Evolutionary conservation across 2,329 filamentous ascomycete species (phyloP), one percentile per base, ranked within the genome.

Genomic region (Amesomyces nigricolor): DNA sequence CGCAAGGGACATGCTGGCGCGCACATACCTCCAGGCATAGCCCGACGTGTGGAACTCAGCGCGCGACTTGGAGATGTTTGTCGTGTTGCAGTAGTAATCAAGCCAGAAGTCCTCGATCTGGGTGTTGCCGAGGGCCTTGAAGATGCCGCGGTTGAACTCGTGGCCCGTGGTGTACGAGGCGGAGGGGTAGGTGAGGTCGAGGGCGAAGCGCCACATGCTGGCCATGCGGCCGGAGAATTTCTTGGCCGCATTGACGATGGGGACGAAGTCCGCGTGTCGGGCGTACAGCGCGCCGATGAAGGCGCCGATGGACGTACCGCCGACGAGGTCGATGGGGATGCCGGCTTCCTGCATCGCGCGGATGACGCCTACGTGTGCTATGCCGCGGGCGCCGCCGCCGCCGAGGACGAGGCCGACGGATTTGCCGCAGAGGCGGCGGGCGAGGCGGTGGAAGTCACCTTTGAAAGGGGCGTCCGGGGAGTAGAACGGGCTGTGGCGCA

Each of bases 31-130:
- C 94, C 94, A 99, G 0, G 94, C 92, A 66, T 99, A 99, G 13
- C 94, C 94, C 58, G 88, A 94, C 0, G 91, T 96, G 71, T 99
- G 94, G 62, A 95, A 91, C 69, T 99, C 94, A 3, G 84, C 84
- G 17, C 92, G 82, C 58, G 88, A 94, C 71, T 95, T 95, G 74
- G 88, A 95, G 72, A 99, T 97, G 71, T 97, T 99, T 38, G 95
- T 99, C 0, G 94, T 97, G 72, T 99, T 99, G 79, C 95, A 99
- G 74, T 99, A 99, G 70, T 90, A 99, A 63, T 96, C 91, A 10
- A 99, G 81, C 94, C 94, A 99, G 67, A 97, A 99, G 70, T 99
- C 94, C 72, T 99, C 94, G 56, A 99, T 97, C 68, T 97, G 94
- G 9, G 89, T 89, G 66, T 96, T 90, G 13, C 91, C 94, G 69